Evolutionary conservation across 139 green algal genomes (phyloP), one percentile per base, ranked within the genome.

Genomic region (Picochlorum sp.): DNA sequence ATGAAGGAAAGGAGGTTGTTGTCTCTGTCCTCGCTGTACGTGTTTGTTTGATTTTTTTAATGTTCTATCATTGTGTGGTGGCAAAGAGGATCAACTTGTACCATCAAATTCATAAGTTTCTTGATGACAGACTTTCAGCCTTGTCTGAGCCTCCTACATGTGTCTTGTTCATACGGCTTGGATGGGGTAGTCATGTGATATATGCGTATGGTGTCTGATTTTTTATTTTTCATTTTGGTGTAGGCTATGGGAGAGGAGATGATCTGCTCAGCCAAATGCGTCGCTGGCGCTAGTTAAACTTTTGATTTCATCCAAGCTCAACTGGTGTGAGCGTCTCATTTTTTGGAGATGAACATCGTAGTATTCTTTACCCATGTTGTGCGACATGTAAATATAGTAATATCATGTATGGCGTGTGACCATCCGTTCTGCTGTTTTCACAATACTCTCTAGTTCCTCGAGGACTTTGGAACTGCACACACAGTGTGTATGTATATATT

Each of bases 171-270:
- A 30, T 7, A 30, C 4, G 28, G 28, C 28, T 6, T 30, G 28
- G 4, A 30, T 30, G 4, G 4, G 4, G 28, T 30, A 30, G 24
- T 28, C 24, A 30, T 30, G 28, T 30, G 28, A 30, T 30, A 38
- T 59, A 59, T 34, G 23, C 7, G 10, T 26, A 13, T 26, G n/a
- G 47, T 18, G 14, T 37, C 4, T 18, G 26, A 15, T 51, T 49
- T 38, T 4, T 66, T 44, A 30, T 34, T 49, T 1, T n/a, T 14
- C 6, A 14, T 41, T 37, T 62, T 1, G 37, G 3, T 58, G 65
- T 69, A 83, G 75, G 80, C 90, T 45, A 96, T 97, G 90, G 73
- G 76, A 55, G 83, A 94, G 62, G 92, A 98, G 81, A 88, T 90
- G 80, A 91, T 97, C 63, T 87, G 80, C 71, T 79, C 83, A n/a